These are phyloP conservation scores for Beauveria pseudobassiana DNA, from an alignment of 2,329 filamentous ascomycete genomes.

Conservation along the genomic window DNA sequence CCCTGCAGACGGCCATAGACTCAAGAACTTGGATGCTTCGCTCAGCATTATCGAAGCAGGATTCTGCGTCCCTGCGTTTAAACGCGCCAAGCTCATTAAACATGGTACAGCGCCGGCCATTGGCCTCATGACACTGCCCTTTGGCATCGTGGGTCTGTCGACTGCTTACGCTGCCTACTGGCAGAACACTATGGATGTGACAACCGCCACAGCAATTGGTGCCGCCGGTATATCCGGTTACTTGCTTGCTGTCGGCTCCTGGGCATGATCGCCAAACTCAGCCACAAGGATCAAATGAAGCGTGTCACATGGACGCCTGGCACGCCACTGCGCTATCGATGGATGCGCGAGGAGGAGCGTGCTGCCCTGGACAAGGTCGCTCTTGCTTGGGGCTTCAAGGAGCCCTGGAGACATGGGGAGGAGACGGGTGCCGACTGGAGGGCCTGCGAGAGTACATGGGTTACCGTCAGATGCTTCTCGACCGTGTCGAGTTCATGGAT, in stretches of 20 bases:
- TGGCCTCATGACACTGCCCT: slow-evolving; percentile 51
- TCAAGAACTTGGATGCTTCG: slow-evolving; percentile 68
- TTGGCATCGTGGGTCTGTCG: slow-evolving; percentile 64
- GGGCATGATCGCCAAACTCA: slow-evolving; percentile 76
- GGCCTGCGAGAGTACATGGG: slow-evolving; percentile 75
- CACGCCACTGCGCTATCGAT: slow-evolving; percentile 70
- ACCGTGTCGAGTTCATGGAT: slow-evolving; percentile 83
- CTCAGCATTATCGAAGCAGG: slow-evolving; percentile 67
- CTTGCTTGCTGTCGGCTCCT: slow-evolving; percentile 73
- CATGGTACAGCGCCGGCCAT: slow-evolving; percentile 53
- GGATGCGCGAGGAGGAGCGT: slow-evolving; percentile 84
- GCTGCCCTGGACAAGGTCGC: slow-evolving; percentile 81
- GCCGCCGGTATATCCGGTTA: slow-evolving; percentile 81
- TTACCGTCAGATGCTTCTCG: slow-evolving; percentile 80
- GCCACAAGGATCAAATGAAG: slow-evolving; percentile 90
- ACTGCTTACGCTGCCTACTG: slow-evolving; percentile 37
- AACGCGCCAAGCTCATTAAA: slow-evolving; percentile 58
- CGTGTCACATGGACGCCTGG: slow-evolving; percentile 86
- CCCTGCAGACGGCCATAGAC: slow-evolving; percentile 72
- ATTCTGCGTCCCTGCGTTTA: slow-evolving; percentile 60
- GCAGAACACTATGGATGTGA: slow-evolving; percentile 66
- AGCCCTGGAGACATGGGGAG: slow-evolving; percentile 71
- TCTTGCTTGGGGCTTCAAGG: slow-evolving; percentile 85
- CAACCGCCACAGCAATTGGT: slow-evolving; percentile 66
- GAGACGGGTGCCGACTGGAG: slow-evolving; percentile 88